Evolutionary conservation across 164 flowering plant genomes (phyloP).

Genomic region (Vitis labrusca): DNA sequence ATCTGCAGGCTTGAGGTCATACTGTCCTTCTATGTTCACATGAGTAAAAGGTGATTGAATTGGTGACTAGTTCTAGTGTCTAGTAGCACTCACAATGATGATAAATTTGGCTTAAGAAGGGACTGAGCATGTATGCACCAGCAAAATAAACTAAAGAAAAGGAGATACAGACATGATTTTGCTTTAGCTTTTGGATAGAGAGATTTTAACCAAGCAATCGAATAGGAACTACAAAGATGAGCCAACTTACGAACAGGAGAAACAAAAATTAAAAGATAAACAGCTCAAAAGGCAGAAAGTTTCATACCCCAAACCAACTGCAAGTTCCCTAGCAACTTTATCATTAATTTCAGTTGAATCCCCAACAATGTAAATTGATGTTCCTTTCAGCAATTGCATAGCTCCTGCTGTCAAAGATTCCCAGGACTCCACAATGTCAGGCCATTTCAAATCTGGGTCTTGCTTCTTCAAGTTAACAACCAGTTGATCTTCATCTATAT

Average conservation of each 20-base stretch:
- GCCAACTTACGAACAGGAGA: no score
- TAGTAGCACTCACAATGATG: neutral
- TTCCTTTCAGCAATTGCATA: slow-evolving; percentile 71
- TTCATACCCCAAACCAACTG: slow-evolving; percentile 85
- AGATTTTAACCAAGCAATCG: no score
- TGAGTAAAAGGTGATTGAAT: neutral
- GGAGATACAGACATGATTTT: no score
- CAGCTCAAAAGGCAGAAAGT: neutral
- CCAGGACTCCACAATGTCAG: slow-evolving; percentile 92
- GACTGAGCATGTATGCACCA: no score
- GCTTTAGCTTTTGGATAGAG: no score
- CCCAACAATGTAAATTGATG: slow-evolving; percentile 84
- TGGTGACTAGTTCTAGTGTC: neutral
- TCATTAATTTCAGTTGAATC: slow-evolving; percentile 85
- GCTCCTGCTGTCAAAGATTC: slow-evolving; percentile 75
- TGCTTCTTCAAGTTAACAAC: slow-evolving; percentile 87
- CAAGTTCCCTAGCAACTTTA: slow-evolving; percentile 80
- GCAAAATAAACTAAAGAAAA: no score
- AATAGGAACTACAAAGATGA: no score
- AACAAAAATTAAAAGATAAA: no score
- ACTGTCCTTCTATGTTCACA: neutral
- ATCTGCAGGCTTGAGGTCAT: neutral
- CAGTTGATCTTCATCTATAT: slow-evolving; percentile 82
- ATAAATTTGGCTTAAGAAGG: no score
- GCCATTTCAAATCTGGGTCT: slow-evolving; percentile 88